Evolutionary conservation across 1,139 yeast genomes (phyloP).

Genomic region (Blastobotrys apis): DNA sequence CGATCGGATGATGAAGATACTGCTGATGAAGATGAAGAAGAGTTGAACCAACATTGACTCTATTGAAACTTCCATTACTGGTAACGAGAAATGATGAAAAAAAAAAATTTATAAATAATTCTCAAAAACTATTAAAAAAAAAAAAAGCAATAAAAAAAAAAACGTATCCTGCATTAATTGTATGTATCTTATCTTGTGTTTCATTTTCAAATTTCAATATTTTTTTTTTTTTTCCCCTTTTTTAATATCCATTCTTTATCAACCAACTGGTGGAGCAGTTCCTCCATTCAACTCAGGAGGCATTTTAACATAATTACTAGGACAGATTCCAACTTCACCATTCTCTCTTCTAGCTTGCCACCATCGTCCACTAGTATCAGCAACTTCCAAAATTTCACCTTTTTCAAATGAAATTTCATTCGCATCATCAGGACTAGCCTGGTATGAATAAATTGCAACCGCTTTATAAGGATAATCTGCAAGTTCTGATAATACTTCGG

Average conservation of each 20-base stretch:
- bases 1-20: slow-evolving; percentile 72
- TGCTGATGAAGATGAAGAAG: slow-evolving; percentile 22
- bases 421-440: slow-evolving; percentile 91
- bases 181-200: background rate
- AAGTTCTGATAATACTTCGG: slow-evolving; percentile 30
- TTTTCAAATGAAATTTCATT: slow-evolving; percentile 88
- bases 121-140: no score
- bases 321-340: slow-evolving; percentile 96
- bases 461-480: slow-evolving; percentile 78
- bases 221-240: background rate
- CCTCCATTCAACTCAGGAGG: no score
- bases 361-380: slow-evolving; percentile 96
- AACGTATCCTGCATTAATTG: no score
- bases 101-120: background rate
- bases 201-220: background rate
- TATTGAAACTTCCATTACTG: no score
- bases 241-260: background rate
- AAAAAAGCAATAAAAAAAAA: no score
- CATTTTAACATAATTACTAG: slow-evolving; percentile 85
- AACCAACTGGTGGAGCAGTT: background rate
- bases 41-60: no score
- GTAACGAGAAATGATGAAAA: background rate
- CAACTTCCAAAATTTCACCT: slow-evolving; percentile 86
- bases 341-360: slow-evolving; percentile 91
- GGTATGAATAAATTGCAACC: slow-evolving; percentile 77